These are phyloP conservation scores for Jaltomata sinuosa DNA, from an alignment of 257 asterid species.

Conservation along the genomic window DNA sequence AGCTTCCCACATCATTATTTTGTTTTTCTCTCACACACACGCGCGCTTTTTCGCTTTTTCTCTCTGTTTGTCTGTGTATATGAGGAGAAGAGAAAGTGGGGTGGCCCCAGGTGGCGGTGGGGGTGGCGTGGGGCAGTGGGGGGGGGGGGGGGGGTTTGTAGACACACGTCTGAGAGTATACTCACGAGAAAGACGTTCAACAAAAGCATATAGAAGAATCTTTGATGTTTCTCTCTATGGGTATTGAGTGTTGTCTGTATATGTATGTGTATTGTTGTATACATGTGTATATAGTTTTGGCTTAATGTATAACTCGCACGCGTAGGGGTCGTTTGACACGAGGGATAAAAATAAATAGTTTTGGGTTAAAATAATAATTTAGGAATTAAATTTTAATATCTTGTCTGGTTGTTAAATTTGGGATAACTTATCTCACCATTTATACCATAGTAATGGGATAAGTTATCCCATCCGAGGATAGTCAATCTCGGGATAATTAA, in stretches of 20 bases:
- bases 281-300: too few species aligned
- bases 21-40: neutral
- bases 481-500: too few species aligned
- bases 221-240: neutral
- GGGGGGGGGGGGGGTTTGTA: neutral
- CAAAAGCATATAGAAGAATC: neutral
- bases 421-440: too few species aligned
- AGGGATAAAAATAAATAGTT: too few species aligned
- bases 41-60: neutral
- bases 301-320: too few species aligned
- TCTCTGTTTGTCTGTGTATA: neutral
- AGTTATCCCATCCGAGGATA: too few species aligned
- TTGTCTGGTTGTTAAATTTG: too few species aligned
- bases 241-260: neutral
- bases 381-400: too few species aligned
- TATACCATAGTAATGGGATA: too few species aligned
- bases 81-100: neutral
- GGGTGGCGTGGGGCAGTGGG: neutral
- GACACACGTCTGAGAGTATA: neutral
- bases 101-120: neutral
- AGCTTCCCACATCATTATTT: constrained; percentile 75
- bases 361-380: too few species aligned
- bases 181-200: neutral
- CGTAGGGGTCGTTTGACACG: too few species aligned
- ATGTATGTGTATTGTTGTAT: neutral